These are phyloP conservation scores for Ceratobasidium sp. DNA, from an alignment of 1,284 basidiomycete species.

Conservation along the genomic window DNA sequence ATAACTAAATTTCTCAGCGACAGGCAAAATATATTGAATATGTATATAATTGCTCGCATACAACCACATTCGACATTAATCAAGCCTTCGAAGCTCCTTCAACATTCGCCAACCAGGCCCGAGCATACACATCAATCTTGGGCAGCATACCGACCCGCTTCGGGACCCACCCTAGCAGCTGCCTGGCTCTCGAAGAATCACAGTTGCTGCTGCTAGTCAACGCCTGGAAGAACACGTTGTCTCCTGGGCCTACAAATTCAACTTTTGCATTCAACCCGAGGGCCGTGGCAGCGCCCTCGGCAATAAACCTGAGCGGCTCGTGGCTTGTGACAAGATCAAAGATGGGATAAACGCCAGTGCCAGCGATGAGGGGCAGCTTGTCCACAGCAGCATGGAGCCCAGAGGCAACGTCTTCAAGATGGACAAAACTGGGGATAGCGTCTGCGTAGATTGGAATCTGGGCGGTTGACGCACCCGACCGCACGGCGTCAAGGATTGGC, in stretches of 20 bases:
- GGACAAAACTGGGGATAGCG: neutral
- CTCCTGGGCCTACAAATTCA: constrained; percentile 3
- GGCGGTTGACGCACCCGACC: neutral
- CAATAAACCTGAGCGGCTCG: constrained; percentile 5
- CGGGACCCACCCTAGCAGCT: constrained; percentile 8
- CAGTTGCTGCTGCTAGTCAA: constrained; percentile 3
- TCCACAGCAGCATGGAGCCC: constrained; percentile 1
- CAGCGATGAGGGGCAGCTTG: constrained; percentile 8
- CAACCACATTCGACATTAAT: neutral
- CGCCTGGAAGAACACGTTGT: constrained; percentile 8
- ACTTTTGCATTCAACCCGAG: constrained; percentile 4
- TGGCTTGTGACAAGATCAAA: constrained; percentile 5
- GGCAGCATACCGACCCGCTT: neutral
- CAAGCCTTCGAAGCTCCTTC: neutral
- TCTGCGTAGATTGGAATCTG: neutral
- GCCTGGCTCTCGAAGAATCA: neutral
- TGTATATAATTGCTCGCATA: neutral
- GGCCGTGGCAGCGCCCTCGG: neutral
- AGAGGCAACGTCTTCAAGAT: constrained; percentile 14
- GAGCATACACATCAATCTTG: neutral
- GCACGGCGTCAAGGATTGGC: neutral
- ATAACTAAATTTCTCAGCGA: neutral
- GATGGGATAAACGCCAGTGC: constrained; percentile 5
- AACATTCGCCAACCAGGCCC: neutral
- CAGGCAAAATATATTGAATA: neutral